Base-by-base conservation (phyloP, 1,139 yeast species). In the Yamadazyma kanchanaburiensis region DNA sequence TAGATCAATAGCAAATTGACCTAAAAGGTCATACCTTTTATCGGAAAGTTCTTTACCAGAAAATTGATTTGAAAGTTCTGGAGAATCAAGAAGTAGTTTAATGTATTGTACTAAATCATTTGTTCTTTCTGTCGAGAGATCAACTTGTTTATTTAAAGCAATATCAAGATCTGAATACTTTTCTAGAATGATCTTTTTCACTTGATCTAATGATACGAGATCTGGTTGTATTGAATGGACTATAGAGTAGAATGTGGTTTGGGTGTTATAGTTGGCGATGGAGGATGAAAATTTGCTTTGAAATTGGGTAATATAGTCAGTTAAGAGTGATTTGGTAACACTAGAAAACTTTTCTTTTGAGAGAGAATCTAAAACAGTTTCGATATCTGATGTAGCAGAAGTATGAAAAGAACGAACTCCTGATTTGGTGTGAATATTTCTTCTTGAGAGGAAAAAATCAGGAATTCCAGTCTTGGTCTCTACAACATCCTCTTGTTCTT, bases 151-250 rank as follows among this genome's bases (percentile, higher is more conserved):
- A 22, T 44, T 34, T 21, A 47, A 27, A 4, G 46, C 43, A 8
- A 51, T 24, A 3, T 32, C 20, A 16, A 56, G 32, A 10, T 53
- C 49, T 13, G 51, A 31, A 35, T 66, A 55, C 35, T 67, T 66
- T 11, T 44, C 56, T 22, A 53, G 39, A 2, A 66, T 37, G 1
- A 46, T 37, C 1, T 45, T 33, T 16, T 49, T 53, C 4, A 58
- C 54, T 10, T 53, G 44, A 1, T 43, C 40, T 44, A 57, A 32
- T 33, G 61, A 26, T 33, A 67, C 44, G 14, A 49, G 9, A 1
- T 48, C 38, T 0, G 74, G 71, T 29, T 59, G 45, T 5, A 64
- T 25, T 14, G 55, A 38, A 39, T 73, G 74, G 1, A 70, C 41
- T 1, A 60, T 46, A 21, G 55, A 56, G 36, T 64, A 58, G 30